phyloP scores from a whole-genome alignment of 2,329 filamentous ascomycete species.

The Ophiobolus disseminans region DNA sequence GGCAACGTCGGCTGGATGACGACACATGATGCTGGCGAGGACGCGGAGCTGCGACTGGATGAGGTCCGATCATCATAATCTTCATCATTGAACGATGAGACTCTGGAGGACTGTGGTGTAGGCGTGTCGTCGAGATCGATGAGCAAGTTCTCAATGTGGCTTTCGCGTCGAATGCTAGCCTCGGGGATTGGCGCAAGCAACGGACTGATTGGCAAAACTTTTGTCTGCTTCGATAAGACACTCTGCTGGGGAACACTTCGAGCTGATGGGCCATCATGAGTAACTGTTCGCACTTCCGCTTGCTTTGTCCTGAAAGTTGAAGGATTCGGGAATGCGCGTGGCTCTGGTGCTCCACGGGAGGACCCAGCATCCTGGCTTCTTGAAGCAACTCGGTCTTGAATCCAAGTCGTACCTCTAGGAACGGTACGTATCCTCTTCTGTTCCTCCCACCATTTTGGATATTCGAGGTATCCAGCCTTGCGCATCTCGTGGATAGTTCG shows the following conservation, averaged over 20 bases:
- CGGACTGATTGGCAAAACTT: neutral
- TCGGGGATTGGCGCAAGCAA: neutral
- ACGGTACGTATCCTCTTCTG: constrained; percentile 43
- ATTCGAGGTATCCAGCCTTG: constrained; percentile 68
- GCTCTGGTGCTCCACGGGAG: neutral
- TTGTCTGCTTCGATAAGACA: neutral
- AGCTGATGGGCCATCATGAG: neutral
- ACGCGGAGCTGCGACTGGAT: constrained; percentile 1
- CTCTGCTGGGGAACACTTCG: neutral
- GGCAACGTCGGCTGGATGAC: too few relatives aligned
- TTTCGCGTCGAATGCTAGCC: neutral
- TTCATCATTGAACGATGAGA: neutral
- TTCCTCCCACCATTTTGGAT: constrained; percentile 65
- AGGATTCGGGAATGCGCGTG: constrained; percentile 15
- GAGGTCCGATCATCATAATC: neutral
- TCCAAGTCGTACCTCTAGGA: constrained; percentile 32
- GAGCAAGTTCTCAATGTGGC: constrained; percentile 7
- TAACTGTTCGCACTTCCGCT: neutral
- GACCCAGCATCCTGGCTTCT: constrained; percentile 3
- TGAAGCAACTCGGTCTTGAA: constrained; percentile 26
- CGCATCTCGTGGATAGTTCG: constrained; percentile 71
- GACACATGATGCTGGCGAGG: too few relatives aligned
- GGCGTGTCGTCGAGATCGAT: constrained; percentile 17
- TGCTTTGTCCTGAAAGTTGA: neutral
- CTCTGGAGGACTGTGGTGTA: constrained; percentile 1